phyloP scores from a whole-genome alignment of 768 basidiomycete genomes.

The Mycena capillaripes region DNA sequence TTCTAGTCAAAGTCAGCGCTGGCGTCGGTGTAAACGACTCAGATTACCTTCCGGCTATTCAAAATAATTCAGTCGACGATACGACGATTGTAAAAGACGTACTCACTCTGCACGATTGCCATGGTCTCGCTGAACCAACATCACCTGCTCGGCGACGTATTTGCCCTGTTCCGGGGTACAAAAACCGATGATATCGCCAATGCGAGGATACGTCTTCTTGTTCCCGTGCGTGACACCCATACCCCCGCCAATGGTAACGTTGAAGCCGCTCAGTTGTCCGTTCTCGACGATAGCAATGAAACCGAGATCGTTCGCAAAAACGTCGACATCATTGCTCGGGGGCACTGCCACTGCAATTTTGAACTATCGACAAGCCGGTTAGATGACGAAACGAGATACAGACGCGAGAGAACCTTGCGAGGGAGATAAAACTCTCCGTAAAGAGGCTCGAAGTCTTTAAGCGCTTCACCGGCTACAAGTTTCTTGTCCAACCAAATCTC shows the following conservation, averaged over 20 bases:
- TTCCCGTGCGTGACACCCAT: slow-evolving; percentile 99
- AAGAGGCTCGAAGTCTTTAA: slow-evolving; percentile 96
- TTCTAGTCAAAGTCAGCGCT: slow-evolving; percentile 61
- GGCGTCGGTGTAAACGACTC: neutral
- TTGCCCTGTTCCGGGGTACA: slow-evolving; percentile 89
- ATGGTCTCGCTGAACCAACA: slow-evolving; percentile 95
- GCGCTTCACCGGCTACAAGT: slow-evolving; percentile 91
- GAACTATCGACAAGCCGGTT: slow-evolving; percentile 68
- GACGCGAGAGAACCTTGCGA: slow-evolving; percentile 76
- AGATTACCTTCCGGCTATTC: slow-evolving; percentile 67
- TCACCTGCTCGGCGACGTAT: slow-evolving; percentile 91
- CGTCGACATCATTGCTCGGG: slow-evolving; percentile 95
- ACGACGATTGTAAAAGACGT: neutral
- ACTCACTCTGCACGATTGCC: slow-evolving; percentile 95
- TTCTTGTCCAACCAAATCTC: slow-evolving; percentile 99
- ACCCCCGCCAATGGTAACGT: slow-evolving; percentile 94
- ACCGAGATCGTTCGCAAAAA: slow-evolving; percentile 96
- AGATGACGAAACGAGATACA: slow-evolving; percentile 13
- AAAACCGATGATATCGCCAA: slow-evolving; percentile 92
- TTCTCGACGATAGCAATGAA: slow-evolving; percentile 93
- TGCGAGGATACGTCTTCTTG: slow-evolving; percentile 98
- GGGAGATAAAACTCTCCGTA: slow-evolving; percentile 98
- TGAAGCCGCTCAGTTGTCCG: slow-evolving; percentile 91
- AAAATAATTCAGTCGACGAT: slow-evolving; percentile 7
- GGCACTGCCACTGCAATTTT: slow-evolving; percentile 98